Percentiles rank a stretch among this genome's conserved stretches.
Conservation (phyloP, 2,329 filamentous ascomycete genomes). For the Fusarium solani-melongenae region DNA sequence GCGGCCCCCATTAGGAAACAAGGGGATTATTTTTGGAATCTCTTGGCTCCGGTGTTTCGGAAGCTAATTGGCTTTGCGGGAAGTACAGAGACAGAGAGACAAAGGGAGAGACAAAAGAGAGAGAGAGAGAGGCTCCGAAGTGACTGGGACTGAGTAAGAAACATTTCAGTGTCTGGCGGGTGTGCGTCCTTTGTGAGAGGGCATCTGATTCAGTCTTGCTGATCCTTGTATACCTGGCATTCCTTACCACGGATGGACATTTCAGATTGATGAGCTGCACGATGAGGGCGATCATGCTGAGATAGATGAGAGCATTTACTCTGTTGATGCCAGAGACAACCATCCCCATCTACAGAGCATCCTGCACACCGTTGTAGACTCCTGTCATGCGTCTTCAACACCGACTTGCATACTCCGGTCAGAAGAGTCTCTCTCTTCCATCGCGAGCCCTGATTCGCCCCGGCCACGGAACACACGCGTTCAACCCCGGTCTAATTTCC, state of each 20-base stretch:
- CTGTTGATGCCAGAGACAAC: neutral
- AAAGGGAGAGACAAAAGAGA: neutral
- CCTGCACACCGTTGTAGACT: neutral
- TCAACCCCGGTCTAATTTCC: constrained; percentile 32
- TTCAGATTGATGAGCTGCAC: constrained; percentile 3
- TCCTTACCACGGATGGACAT: neutral
- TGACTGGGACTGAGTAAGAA: neutral
- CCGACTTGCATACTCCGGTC: neutral
- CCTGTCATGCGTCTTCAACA: constrained; percentile 18
- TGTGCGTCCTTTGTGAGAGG: neutral
- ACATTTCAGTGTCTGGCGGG: neutral
- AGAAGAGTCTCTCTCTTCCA: constrained; percentile 13
- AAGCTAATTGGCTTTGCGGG: neutral
- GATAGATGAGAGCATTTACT: neutral
- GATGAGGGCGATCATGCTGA: constrained; percentile 1
- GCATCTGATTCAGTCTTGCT: constrained; percentile 2
- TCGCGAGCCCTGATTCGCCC: constrained; percentile 28
- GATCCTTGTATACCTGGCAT: constrained; percentile 16
- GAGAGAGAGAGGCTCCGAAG: constrained; percentile 4
- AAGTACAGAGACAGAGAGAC: neutral
- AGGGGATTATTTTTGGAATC: constrained; percentile 33
- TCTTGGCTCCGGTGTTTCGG: constrained; percentile 12
- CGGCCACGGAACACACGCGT: constrained; percentile 13
- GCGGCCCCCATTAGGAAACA: neutral
- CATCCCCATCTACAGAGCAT: neutral